Percentiles rank a stretch among this genome's conserved stretches.
Evolutionary conservation across 108 stramenopile species (phyloP).

Genomic region (Nitzschia sp.): DNA sequence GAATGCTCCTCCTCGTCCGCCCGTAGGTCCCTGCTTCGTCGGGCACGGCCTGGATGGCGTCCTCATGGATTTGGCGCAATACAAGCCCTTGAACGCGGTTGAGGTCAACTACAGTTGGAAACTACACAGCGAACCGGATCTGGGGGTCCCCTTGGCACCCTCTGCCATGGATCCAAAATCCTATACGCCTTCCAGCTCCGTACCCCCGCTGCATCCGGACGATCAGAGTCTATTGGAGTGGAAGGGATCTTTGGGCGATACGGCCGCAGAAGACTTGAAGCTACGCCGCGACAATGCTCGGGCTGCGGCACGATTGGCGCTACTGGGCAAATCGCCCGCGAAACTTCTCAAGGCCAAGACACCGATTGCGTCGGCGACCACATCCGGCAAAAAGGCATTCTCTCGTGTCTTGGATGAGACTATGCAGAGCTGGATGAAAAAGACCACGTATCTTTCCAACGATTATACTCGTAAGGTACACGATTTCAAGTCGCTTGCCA

Average conservation of each 20-base stretch:
- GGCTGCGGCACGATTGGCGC: constrained; percentile 67
- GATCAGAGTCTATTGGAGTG: constrained; percentile 79
- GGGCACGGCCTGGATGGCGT: constrained; percentile 75
- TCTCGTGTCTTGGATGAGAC: constrained; percentile 82
- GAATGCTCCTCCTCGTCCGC: constrained; percentile 88
- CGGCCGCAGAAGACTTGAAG: constrained; percentile 70
- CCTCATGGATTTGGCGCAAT: constrained; percentile 59
- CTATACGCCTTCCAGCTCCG: constrained; percentile 30
- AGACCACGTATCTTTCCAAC: constrained; percentile 87
- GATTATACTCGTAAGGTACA: constrained; percentile 77
- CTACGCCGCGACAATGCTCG: constrained; percentile 56
- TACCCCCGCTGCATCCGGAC: constrained; percentile 51
- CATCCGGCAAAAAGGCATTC: constrained; percentile 54
- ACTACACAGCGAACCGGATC: constrained; percentile 66
- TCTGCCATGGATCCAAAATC: constrained; percentile 80
- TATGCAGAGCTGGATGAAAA: constrained; percentile 85
- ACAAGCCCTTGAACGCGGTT: constrained; percentile 78
- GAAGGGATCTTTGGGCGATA: constrained; percentile 77
- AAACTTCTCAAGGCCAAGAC: constrained; percentile 21
- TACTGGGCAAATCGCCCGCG: constrained; percentile 50
- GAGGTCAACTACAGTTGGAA: constrained; percentile 81
- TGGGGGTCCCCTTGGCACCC: constrained; percentile 77
- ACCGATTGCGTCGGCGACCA: background rate
- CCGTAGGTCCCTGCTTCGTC: constrained; percentile 88
- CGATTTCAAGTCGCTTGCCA: constrained; percentile 81